Base-by-base conservation (phyloP, 306 rosid genomes). In the Adenanthera pavonina region DNA sequence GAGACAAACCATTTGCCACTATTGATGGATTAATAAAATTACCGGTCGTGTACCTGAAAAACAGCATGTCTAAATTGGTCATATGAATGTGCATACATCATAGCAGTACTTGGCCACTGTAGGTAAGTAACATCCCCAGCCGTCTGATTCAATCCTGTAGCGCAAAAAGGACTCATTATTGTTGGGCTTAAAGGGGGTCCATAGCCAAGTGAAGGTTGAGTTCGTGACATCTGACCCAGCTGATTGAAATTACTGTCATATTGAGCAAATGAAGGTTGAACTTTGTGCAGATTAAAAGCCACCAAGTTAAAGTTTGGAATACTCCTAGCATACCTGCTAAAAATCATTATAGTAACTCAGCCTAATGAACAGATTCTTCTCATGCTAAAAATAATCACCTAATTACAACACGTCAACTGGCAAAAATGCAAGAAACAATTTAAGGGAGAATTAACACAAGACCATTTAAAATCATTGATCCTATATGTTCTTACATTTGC, bases 71-170 rank as follows among this genome's bases (percentile, higher is more conserved):
- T 86, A 84, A 92, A 89, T 76, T 92, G 97, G 75, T 89, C 97
- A 83, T 87, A 90, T 19, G 92, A 82, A 87, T 88, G 94, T 6
- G 92, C 93, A 89, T 94, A 94, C 96, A 94, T 89, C 92, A 94
- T 88, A 35, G 95, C 80, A 87, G 97, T 82, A 86, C 89, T 89
- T 17, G 93, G 92, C 97, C 98, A 94, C 81, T 87, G 98, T 69
- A 84, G 84, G 83, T 88, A 94, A 25, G 88, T 86, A 88, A 87
- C 92, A 66, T 89, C 97, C 11, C 86, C 69, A 66, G 92, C 70
- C 19, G 91, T 69, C 81, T 87, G 98, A 75, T 89, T 92, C 76
- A 90, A 80, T 80, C 90, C 92, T 59, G 86, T 35, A 34, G 91
- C 78, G 76, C 89, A 71, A 79, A 90, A 92, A 62, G 92, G 98